Conservation (phyloP, 148 eudicot species). For the Polygonum aviculare region DNA sequence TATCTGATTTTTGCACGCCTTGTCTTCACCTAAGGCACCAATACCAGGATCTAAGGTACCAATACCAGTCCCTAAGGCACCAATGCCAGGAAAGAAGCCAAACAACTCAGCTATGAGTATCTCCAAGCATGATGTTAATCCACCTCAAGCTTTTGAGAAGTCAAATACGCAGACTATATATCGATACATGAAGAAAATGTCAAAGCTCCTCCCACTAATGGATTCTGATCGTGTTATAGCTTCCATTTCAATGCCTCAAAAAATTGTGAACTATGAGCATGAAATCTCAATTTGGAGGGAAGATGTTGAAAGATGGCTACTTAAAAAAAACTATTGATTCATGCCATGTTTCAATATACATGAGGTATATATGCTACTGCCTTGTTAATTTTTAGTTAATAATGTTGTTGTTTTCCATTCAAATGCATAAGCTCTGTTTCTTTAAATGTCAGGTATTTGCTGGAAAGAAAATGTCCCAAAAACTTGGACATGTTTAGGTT, state of each 20-base stretch:
- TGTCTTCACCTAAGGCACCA: neutral
- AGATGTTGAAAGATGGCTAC: neutral
- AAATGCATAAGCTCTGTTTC: neutral
- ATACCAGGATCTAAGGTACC: neutral
- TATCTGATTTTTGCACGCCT: neutral
- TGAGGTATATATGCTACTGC: neutral
- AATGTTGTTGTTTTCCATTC: neutral
- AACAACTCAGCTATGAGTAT: neutral
- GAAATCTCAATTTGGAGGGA: neutral
- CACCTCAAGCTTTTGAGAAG: neutral
- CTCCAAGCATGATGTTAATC: neutral
- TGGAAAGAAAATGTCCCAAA: neutral
- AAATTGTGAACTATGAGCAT: neutral
- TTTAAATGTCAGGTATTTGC: neutral
- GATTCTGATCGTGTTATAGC: neutral
- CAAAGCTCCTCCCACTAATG: neutral
- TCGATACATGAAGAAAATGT: neutral
- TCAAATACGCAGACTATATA: neutral
- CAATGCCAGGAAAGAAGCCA: neutral
- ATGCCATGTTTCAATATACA: neutral
- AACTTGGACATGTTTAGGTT: neutral
- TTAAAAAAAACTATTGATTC: neutral
- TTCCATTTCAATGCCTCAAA: neutral
- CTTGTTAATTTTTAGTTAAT: neutral
- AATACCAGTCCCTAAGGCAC: neutral